These are phyloP conservation scores for Leccinum rimulosum DNA, from an alignment of 768 basidiomycete species.

Conservation along the genomic window DNA sequence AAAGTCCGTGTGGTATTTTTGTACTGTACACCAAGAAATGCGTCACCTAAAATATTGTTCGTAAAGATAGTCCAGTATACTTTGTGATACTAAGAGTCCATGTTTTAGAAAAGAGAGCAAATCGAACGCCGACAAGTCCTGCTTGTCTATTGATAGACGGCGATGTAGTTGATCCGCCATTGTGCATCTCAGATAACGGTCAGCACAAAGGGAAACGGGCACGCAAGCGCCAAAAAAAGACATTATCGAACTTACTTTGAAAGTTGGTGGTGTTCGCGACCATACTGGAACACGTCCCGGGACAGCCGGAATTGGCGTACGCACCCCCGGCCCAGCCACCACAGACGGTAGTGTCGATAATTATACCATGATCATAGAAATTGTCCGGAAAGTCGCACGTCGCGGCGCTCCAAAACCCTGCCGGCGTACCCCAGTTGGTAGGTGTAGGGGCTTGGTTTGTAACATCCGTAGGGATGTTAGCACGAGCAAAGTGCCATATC, in stretches of 20 bases:
- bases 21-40: neutral
- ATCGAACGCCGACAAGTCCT: neutral
- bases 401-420: slow-evolving; percentile 46
- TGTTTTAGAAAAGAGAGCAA: neutral
- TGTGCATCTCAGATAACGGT: slow-evolving; percentile 40
- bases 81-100: neutral
- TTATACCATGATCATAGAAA: slow-evolving; percentile 49
- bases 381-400: slow-evolving; percentile 47
- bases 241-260: slow-evolving; percentile 30
- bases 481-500: slow-evolving; percentile 54
- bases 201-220: neutral
- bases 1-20: neutral
- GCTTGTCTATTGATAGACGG: slow-evolving; percentile 42
- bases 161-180: slow-evolving; percentile 56
- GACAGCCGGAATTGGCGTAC: slow-evolving; percentile 30
- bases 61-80: neutral
- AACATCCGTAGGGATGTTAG: slow-evolving; percentile 51
- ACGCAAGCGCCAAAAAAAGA: slow-evolving; percentile 1
- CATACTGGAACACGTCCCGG: slow-evolving; percentile 44
- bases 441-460: slow-evolving; percentile 41
- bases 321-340: slow-evolving; percentile 28
- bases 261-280: slow-evolving; percentile 59
- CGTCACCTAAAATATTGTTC: neutral
- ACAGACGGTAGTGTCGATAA: slow-evolving; percentile 37
- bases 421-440: slow-evolving; percentile 48